A percentile compares a stretch with the other conserved stretches of the same genome.
phyloP scores from a whole-genome alignment of 2,329 filamentous ascomycete species.

The Xylaria sp. region DNA sequence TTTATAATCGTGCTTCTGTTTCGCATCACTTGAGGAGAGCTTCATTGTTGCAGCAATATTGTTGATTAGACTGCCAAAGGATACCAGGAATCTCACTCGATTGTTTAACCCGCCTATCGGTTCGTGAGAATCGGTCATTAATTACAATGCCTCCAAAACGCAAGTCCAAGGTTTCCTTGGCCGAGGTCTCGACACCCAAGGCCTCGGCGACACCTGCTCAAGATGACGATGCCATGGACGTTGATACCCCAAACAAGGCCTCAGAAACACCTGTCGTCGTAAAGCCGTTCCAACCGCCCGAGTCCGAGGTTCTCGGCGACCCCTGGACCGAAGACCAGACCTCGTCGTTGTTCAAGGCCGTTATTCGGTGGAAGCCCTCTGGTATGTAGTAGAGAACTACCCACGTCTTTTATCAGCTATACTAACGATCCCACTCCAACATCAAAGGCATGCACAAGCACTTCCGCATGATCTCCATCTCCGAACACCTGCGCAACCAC shows the following conservation, averaged over 20 bases:
- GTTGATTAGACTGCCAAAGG: not conserved
- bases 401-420: no score
- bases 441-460: slow-evolving; percentile 84
- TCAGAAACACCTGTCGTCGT: slow-evolving; percentile 51
- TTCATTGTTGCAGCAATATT: not conserved
- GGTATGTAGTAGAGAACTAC: slow-evolving; percentile 66
- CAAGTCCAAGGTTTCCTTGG: slow-evolving; percentile 61
- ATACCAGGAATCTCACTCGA: not conserved
- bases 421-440: no score
- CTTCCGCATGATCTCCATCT: slow-evolving; percentile 88
- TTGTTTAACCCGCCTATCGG: not conserved
- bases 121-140: not conserved
- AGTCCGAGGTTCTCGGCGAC: slow-evolving; percentile 59
- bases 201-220: slow-evolving; percentile 52
- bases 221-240: slow-evolving; percentile 66
- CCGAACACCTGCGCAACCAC: slow-evolving; percentile 78
- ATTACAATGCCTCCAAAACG: slow-evolving; percentile 73
- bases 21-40: not conserved
- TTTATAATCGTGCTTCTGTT: not conserved
- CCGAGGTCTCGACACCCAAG: slow-evolving; percentile 61
- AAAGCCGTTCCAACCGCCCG: slow-evolving; percentile 46
- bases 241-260: slow-evolving; percentile 58
- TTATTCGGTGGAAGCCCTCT: slow-evolving; percentile 96
- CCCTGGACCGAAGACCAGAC: slow-evolving; percentile 97
- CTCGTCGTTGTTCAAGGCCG: slow-evolving; percentile 87